Evolutionary conservation across 2,329 filamentous ascomycete genomes (phyloP), one percentile per base, ranked within the genome.

Genomic region (Herpotrichia juniperi): DNA sequence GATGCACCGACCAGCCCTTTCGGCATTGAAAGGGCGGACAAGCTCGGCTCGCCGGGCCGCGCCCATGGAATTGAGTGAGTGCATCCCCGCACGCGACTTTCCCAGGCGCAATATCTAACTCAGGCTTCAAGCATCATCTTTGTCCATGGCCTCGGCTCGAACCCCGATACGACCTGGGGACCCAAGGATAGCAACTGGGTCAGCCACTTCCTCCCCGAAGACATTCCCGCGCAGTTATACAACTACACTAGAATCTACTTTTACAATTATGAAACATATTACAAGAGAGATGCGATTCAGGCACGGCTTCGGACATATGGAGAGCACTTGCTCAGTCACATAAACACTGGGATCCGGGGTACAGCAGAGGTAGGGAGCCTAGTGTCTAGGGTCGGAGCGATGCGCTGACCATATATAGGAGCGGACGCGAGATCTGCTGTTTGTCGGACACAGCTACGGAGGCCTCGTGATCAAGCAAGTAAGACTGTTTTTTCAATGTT

Each of bases 181-280:
- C 47, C 32, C 12, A 46, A 32, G 35, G 47, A 26, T 5, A 25
- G n/a, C 11, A 32, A 25, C 50, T 54, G 47, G 47, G 42, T 50
- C 35, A 50, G 31, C 47, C 24, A 50, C 40, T 50, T 50, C 40
- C 51, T 54, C 26, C 51, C 51, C 2, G 9, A 50, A 42, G 51
- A 54, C 24, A 54, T 54, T 28, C 51, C 51, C 22, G 31, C 17
- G 25, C 2, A 39, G 28, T 42, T 50, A 14, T 42, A 30, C 21
- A 50, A 50, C 16, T 46, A 50, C 24, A 25, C 43, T 34, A 32
- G 35, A 42, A 50, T 54, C 42, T 50, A 50, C 47, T 54, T 54
- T 37, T 54, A 50, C 24, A 50, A 54, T 35, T 54, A 54, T 28
- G 42, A 53, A 22, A 49, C 46, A 31, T 53, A 53, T 39, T 50